Percentiles rank a stretch among this genome's conserved stretches.
Conservation (phyloP, 371 early-diverging fungal species). For the Rhizopus delemar region DNA sequence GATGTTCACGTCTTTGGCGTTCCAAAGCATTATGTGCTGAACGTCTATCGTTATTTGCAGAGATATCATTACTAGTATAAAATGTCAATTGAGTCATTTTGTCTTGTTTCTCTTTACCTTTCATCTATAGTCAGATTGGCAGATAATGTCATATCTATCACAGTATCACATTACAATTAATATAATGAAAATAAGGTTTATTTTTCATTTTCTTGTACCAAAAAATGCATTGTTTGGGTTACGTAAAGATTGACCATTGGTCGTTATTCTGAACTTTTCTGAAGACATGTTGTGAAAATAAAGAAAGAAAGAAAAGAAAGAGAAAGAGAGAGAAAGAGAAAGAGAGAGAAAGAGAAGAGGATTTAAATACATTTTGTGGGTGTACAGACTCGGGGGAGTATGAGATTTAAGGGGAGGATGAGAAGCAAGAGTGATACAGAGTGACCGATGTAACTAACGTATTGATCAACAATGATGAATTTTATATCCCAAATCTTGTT, state of each 20-base stretch:
- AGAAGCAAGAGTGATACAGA: neutral
- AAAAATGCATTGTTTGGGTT: constrained; percentile 29
- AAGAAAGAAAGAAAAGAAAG: neutral
- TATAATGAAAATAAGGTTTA: constrained; percentile 4
- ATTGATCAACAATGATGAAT: too few species aligned
- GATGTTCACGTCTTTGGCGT: constrained; percentile 74
- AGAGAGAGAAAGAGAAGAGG: neutral
- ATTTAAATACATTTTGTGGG: neutral
- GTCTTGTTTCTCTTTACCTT: constrained; percentile 16
- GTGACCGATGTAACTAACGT: neutral
- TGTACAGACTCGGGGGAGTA: neutral
- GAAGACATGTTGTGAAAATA: constrained; percentile 29
- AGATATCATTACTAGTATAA: constrained; percentile 27
- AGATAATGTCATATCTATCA: constrained; percentile 25
- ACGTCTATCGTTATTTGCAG: constrained; percentile 49
- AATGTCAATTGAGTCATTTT: too few species aligned
- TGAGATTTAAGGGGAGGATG: neutral
- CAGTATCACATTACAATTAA: neutral
- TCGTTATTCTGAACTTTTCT: constrained; percentile 37
- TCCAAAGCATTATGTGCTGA: constrained; percentile 81
- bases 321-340: constrained; percentile 2
- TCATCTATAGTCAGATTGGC: constrained; percentile 32
- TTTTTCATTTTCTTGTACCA: constrained; percentile 9
- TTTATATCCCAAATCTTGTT: too few species aligned
- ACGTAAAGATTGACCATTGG: constrained; percentile 33